Base-by-base conservation (phyloP, 257 asterid species). In the Handroanthus guayacan region DNA sequence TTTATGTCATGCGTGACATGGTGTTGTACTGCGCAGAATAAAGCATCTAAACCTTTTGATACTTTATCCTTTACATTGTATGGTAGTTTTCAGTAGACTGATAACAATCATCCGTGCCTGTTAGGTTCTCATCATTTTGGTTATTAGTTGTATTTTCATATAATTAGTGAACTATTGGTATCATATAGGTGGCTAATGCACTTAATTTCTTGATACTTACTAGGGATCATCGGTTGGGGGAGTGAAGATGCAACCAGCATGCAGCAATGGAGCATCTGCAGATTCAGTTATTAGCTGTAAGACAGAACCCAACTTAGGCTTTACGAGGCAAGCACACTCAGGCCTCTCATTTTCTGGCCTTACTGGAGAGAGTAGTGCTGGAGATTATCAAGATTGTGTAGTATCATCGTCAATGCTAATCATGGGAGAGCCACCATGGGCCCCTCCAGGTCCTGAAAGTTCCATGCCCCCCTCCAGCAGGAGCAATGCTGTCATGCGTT, bases 401-500 rank as follows among this genome's bases (percentile, higher is more conserved):
- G 91, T 86, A 39, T 87, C 98, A 39, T 87, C 98, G 51, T 72
- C 98, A 17, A 79, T 82, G 78, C 78, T 77, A 34, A 79, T 84
- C 56, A 78, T 81, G 87, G 91, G 94, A 48, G 98, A 91, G 75
- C 94, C 94, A 20, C 92, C 94, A 2, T 84, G 94, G 96, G 78
- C 67, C 78, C 82, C 90, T 13, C 86, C 87, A 5, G 89, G 90
- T 76, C 87, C 89, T 47, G 98, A 93, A 70, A 81, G 52, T 83
- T 82, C 93, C 18, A 31, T 72, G 37, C 93, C 89, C 74, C 75
- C 95, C 50, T 82, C 90, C 34, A 86, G 86, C 76, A 84, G 99
- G 84, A 93, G 69, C 44, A 84, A 88, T 82, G 99, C 95, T 63
- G 99, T 95, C 65, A 75, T 86, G 89, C 97, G 99, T 62, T 95